Percentiles rank a stretch among this genome's conserved stretches.
phyloP scores from a whole-genome alignment of 805 yeast species.

The Metschnikowia proteae region DNA sequence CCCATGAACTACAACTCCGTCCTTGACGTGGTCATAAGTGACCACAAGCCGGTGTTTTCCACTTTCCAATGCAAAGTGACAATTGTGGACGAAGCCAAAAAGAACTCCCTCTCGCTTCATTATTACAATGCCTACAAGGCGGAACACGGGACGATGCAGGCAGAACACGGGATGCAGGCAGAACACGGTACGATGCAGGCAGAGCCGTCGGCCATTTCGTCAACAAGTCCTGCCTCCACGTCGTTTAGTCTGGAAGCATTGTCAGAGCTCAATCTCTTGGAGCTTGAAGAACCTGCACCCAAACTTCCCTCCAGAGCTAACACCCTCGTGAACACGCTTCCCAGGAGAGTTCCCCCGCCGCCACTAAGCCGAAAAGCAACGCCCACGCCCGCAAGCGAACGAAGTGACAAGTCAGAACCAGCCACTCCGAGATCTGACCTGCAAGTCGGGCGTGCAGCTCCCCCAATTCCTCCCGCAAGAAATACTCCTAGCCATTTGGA shows the following conservation, averaged over 20 bases:
- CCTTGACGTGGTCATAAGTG: conserved; percentile 61
- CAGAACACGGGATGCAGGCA: too few species aligned
- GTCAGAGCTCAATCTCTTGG: conserved; percentile 36
- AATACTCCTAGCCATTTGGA: conserved; percentile 8
- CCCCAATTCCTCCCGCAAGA: conserved; percentile 9
- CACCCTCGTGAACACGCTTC: conserved; percentile 11
- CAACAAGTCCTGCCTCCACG: conserved; percentile 1
- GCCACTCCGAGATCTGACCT: too few species aligned
- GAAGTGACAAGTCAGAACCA: background rate
- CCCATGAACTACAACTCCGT: conserved; percentile 70
- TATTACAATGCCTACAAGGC: conserved; percentile 29
- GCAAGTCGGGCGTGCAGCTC: background rate
- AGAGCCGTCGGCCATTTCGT: conserved; percentile 8
- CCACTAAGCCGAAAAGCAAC: conserved; percentile 21
- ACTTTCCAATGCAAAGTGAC: conserved; percentile 64
- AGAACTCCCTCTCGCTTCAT: conserved; percentile 23
- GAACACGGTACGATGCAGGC: conserved; percentile 24
- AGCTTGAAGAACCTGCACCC: conserved; percentile 24
- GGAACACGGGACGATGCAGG: conserved; percentile 24
- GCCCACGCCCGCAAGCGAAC: background rate
- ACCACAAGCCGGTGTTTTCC: conserved; percentile 91
- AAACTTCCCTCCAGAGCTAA: conserved; percentile 21
- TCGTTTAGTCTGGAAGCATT: conserved; percentile 28
- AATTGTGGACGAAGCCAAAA: conserved; percentile 51
- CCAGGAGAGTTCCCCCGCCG: conserved; percentile 30